Evolutionary conservation across 441 rosid species (phyloP), one percentile per base, ranked within the genome.

Genomic region (Euphorbia celastroides): DNA sequence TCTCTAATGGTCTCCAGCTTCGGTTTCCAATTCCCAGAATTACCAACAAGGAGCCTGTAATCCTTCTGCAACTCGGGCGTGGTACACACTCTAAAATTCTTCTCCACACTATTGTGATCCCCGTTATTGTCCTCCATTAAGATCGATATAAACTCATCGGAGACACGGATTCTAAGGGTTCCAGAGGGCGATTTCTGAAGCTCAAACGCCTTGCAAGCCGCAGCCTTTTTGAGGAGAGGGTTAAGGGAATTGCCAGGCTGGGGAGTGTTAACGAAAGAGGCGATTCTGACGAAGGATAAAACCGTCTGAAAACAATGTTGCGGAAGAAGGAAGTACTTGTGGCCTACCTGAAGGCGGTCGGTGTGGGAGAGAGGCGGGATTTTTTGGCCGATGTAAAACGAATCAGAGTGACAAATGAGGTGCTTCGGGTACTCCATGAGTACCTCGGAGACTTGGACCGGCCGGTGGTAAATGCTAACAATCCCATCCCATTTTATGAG

Each of bases 311-410:
- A 92, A 73, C 75, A 83, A 23, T 85, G 88, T 7, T 73, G 75
- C 0, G 98, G 98, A 16, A 92, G 88, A 52, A 92, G 92, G 66
- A 90, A 88, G 78, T 90, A 90, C 34, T 74, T 87, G 65, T 85
- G 82, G 19, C 98, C 98, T 7, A 75, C 86, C 75, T 83, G 87
- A 66, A 92, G 96, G 46, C 77, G 78, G 36, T 92, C 97, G 72
- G 76, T 66, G 59, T 76, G 87, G 0, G 97, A 75, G 17, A 92
- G 81, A 36, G 90, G 74, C 0, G 87, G 97, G 22, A 87, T 87
- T 65, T 86, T 89, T 65, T 81, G 97, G 9, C 98, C 98, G 55
- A 92, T 92, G 84, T 85, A 90, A 57, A 92, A 84, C 0, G 80
- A 77, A 71, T 90, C 93, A 0, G 93, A 90, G 52, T 82, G 83